A percentile compares a stretch with the other conserved stretches of the same genome.
Evolutionary conservation across 1,284 basidiomycete species (phyloP).

Genomic region (Cystobasidium sp.): DNA sequence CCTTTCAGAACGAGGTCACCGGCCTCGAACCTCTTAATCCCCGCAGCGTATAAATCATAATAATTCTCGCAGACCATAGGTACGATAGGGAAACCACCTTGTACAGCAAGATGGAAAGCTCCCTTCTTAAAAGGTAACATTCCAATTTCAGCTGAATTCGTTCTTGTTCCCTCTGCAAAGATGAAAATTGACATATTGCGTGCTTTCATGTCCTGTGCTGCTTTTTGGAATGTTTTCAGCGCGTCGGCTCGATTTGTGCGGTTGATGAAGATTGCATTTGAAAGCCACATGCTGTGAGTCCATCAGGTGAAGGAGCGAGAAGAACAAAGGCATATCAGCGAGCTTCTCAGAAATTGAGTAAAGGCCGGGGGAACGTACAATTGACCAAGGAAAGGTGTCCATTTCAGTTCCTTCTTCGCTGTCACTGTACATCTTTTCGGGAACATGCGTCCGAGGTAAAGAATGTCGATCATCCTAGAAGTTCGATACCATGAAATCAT

Average conservation of each 20-base stretch:
- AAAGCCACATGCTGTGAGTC: conserved; percentile 66
- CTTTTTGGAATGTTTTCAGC: conserved; percentile 73
- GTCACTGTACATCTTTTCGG: conserved; percentile 83
- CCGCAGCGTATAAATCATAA: conserved; percentile 49
- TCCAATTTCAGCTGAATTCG: conserved; percentile 67
- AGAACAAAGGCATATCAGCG: not conserved
- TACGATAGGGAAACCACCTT: conserved; percentile 80
- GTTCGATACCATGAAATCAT: not conserved
- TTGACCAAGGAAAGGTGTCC: conserved; percentile 82
- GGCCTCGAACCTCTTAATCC: conserved; percentile 66
- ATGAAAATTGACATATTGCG: conserved; percentile 59
- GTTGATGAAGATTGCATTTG: conserved; percentile 93
- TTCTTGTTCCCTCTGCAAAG: conserved; percentile 65
- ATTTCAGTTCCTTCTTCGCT: conserved; percentile 90
- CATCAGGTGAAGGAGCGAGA: not conserved
- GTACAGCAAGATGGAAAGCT: conserved; percentile 92
- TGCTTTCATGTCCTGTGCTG: conserved; percentile 73
- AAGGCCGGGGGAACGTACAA: conserved; percentile 57
- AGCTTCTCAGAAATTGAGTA: not conserved
- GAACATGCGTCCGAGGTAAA: conserved; percentile 84
- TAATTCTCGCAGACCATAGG: conserved; percentile 89
- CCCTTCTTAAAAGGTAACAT: conserved; percentile 96
- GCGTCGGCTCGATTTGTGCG: conserved; percentile 77
- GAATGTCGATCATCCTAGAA: conserved; percentile 75
- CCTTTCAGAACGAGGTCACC: conserved; percentile 82